Percentiles rank a stretch among this genome's conserved stretches.
phyloP scores from a whole-genome alignment of 768 basidiomycete species.

The Tricholoma matsutake region DNA sequence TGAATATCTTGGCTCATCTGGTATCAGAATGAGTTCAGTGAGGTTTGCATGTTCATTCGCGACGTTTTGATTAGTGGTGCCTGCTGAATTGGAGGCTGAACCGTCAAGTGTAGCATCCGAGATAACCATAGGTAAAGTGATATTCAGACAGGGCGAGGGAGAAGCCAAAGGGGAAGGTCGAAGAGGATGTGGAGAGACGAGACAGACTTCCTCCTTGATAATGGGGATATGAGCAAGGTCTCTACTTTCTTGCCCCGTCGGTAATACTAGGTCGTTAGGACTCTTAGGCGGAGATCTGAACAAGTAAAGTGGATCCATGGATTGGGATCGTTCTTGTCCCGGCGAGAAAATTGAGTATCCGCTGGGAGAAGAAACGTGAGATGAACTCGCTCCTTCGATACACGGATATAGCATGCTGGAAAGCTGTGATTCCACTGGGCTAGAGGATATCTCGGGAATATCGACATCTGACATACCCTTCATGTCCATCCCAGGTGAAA shows the following conservation, averaged over 20 bases:
- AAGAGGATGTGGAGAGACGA: not conserved
- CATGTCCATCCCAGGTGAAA: not conserved
- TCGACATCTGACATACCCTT: not conserved
- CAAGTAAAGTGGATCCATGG: conserved; percentile 13
- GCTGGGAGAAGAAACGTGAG: conserved; percentile 8
- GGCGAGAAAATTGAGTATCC: not conserved
- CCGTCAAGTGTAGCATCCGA: not conserved
- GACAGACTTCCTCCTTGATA: not conserved
- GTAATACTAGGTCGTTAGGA: not conserved
- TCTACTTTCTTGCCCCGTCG: not conserved
- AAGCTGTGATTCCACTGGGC: conserved; percentile 7
- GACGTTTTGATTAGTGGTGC: conserved; percentile 2
- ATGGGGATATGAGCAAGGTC: not conserved
- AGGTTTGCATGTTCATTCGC: not conserved
- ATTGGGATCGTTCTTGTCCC: conserved; percentile 10
- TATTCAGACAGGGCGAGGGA: not conserved
- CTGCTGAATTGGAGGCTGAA: not conserved
- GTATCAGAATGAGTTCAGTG: conserved; percentile 1
- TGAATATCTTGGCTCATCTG: conserved; percentile 40
- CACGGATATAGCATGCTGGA: conserved; percentile 19
- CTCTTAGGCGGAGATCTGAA: not conserved
- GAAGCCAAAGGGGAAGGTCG: not conserved
- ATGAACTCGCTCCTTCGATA: not conserved
- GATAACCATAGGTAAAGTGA: not conserved
- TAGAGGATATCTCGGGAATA: not conserved